Percentiles rank a stretch among this genome's conserved stretches.
Evolutionary conservation across 140 eudicot species (phyloP).

Genomic region (Anethum foeniculum): DNA sequence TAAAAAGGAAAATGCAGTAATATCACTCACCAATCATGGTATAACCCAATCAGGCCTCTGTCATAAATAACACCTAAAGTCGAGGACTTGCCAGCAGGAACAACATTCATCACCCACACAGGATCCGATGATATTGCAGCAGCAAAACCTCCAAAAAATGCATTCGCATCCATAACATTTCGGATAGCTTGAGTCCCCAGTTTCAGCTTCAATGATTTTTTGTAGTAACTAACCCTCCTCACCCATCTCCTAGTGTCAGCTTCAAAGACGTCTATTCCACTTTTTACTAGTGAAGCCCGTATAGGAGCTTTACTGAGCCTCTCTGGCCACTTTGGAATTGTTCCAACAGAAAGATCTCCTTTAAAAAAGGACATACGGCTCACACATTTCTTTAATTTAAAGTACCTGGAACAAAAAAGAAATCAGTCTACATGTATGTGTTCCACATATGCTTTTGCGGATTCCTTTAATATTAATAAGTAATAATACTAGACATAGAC

Average conservation of each 20-base stretch:
- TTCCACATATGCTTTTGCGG: not conserved
- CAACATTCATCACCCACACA: constrained; percentile 98
- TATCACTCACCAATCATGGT: constrained; percentile 82
- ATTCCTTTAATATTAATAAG: not conserved
- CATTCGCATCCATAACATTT: constrained; percentile 95
- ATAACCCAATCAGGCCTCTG: constrained; percentile 87
- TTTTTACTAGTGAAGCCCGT: constrained; percentile 56
- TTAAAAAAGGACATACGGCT: constrained; percentile 42
- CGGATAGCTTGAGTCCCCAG: constrained; percentile 81
- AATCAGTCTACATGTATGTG: not conserved
- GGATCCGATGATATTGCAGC: constrained; percentile 79
- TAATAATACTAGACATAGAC: not conserved
- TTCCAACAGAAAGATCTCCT: constrained; percentile 68
- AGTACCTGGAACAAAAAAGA: constrained; percentile 51
- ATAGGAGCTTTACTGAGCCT: constrained; percentile 68
- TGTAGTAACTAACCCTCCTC: constrained; percentile 71
- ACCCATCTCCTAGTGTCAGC: constrained; percentile 87
- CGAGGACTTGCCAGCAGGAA: constrained; percentile 69
- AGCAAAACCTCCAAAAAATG: constrained; percentile 95
- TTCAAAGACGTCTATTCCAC: constrained; percentile 77
- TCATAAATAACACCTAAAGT: constrained; percentile 85
- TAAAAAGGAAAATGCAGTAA: not conserved
- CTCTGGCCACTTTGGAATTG: constrained; percentile 88
- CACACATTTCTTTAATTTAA: constrained; percentile 72
- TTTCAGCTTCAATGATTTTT: constrained; percentile 62